These are phyloP conservation scores for Fraxinus nigra DNA, from an alignment of 305 asterid species.

Conservation along the genomic window DNA sequence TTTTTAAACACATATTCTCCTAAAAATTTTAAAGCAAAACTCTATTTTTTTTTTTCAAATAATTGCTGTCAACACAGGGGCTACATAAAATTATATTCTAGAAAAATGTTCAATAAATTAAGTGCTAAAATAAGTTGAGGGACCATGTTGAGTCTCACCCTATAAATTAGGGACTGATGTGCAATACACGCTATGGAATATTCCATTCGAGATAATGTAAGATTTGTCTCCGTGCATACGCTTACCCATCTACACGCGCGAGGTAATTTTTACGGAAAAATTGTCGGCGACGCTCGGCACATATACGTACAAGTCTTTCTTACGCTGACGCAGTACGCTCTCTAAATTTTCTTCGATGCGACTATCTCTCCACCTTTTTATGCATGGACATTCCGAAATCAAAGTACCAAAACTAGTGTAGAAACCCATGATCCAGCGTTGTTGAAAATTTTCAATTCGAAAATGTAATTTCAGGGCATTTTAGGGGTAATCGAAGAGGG, in stretches of 20 bases:
- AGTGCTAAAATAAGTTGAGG: not conserved
- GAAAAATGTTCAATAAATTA: no score
- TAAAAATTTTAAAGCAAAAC: no score
- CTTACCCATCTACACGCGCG: not conserved
- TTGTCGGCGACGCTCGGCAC: not conserved
- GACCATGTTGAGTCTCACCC: not conserved
- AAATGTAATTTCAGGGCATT: conserved; percentile 49
- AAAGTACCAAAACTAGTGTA: conserved; percentile 46
- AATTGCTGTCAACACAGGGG: no score
- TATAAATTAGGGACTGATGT: not conserved
- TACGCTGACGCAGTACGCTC: conserved; percentile 24
- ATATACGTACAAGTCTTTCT: not conserved
- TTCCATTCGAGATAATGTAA: not conserved
- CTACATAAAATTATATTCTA: no score
- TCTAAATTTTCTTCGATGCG: conserved; percentile 15
- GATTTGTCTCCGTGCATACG: not conserved
- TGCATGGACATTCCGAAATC: conserved; percentile 47
- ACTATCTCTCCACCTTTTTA: conserved; percentile 32
- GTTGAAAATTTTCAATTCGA: conserved; percentile 22
- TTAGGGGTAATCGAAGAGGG: conserved; percentile 24
- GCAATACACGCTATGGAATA: not conserved
- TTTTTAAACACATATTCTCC: no score
- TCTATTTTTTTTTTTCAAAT: no score
- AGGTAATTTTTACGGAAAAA: not conserved
- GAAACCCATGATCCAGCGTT: conserved; percentile 4